These are phyloP conservation scores for Globisporangium rhizosaccharum DNA, from an alignment of 352 stramenopile genomes.

Conservation along the genomic window DNA sequence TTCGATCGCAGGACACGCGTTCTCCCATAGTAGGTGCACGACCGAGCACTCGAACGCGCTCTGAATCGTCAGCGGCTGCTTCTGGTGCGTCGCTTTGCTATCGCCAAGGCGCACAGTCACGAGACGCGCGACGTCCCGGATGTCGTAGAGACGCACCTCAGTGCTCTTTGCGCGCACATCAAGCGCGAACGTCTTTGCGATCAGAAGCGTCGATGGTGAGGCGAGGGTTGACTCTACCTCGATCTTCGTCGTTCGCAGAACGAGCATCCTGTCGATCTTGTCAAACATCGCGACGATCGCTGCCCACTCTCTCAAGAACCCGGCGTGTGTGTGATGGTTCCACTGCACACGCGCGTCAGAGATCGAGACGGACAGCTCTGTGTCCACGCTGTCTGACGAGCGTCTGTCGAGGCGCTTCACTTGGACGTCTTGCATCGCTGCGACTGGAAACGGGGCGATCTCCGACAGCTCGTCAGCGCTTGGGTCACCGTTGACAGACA, in stretches of 20 bases:
- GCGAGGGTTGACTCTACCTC: not conserved
- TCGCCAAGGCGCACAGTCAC: slow-evolving; percentile 21
- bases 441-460: slow-evolving; percentile 6
- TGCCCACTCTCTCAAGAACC: slow-evolving; percentile 26
- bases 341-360: slow-evolving; percentile 24
- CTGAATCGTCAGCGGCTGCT: slow-evolving; percentile 22
- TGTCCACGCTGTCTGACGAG: slow-evolving; percentile 17
- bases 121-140: slow-evolving; percentile 17
- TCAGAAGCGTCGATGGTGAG: not conserved
- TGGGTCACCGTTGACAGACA: slow-evolving; percentile 7
- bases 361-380: slow-evolving; percentile 25
- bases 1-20: slow-evolving; percentile 18
- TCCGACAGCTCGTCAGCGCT: not conserved
- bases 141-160: slow-evolving; percentile 20
- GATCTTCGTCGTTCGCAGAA: not conserved
- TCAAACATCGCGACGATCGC: slow-evolving; percentile 24
- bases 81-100: slow-evolving; percentile 18
- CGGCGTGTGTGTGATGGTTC: slow-evolving; percentile 24
- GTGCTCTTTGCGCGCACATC: slow-evolving; percentile 24
- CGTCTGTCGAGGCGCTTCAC: slow-evolving; percentile 23
- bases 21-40: slow-evolving; percentile 17
- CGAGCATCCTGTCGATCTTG: slow-evolving; percentile 30
- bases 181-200: slow-evolving; percentile 18
- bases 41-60: slow-evolving; percentile 25
- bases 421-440: slow-evolving; percentile 14